Base-by-base conservation (phyloP, 257 asterid genomes). In the Avicennia marina region DNA sequence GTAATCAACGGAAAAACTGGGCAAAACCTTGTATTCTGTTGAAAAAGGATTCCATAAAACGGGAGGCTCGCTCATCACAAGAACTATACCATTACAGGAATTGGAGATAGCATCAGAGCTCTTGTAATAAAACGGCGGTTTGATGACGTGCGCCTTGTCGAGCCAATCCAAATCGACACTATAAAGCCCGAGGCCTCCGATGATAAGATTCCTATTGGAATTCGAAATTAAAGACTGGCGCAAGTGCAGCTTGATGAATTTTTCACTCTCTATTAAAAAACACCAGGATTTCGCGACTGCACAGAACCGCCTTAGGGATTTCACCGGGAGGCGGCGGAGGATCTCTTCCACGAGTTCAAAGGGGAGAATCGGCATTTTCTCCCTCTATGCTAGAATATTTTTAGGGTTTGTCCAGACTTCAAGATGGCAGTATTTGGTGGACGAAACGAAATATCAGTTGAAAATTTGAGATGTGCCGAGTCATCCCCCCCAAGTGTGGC, bases 31-130 rank as follows among this genome's bases (percentile, higher is more conserved):
- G 62, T 75, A 75, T 13, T 59, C 80, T 9, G 63, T 19, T 0
- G 94, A 66, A 5, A 71, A 84, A 0, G 88, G 82, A 57, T 84
- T 81, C 81, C 81, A 81, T 10, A 81, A 25, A 31, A 78, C 68
- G 13, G 75, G 83, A 0, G 80, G 84, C 2, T 70, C 75, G 54
- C 73, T 64, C 80, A 60, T 70, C 11, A 74, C 77, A 2, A 77
- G 72, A 13, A 77, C 70, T 13, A 77, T 44, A 0, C 80, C 84
- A 38, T 77, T 73, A 47, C 80, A 77, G 2, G 81, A 58, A 60
- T 78, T 75, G 34, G 77, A 75, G 52, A 75, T 72, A 25, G 41
- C 69, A 27, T 71, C 65, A 43, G 66, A 70, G 33, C 67, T 75
- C 45, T 58, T 62, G 45, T 75, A 78, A 44, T 78, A 74, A 19